Percentiles rank a stretch among this genome's conserved stretches.
These are phyloP conservation scores for Neopestalotiopsis rosae DNA, from an alignment of 2,329 filamentous ascomycete genomes.

Conservation along the genomic window DNA sequence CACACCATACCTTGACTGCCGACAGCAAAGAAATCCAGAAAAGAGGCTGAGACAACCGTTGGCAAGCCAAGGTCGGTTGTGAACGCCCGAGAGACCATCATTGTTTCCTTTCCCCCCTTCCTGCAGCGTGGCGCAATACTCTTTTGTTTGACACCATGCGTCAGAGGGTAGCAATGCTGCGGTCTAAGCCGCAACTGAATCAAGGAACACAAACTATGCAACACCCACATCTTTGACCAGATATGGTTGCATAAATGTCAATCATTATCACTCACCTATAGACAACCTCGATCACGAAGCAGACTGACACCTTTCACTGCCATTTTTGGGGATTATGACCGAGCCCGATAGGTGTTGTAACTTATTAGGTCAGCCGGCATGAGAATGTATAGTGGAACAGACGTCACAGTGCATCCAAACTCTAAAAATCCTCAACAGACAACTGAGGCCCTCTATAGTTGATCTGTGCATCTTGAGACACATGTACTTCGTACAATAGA, in stretches of 20 bases:
- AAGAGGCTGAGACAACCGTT: background rate
- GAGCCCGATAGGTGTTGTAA: background rate
- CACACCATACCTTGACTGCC: no score
- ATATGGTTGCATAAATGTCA: background rate
- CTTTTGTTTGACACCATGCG: conserved; percentile 2
- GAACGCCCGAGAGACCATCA: background rate
- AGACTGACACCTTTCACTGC: no score
- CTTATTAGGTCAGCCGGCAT: background rate
- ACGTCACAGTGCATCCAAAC: background rate
- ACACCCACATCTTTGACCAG: background rate
- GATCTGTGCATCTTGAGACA: background rate
- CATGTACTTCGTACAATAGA: background rate
- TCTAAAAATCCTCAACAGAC: background rate
- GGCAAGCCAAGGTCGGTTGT: background rate
- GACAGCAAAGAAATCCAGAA: background rate
- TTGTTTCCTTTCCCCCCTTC: background rate
- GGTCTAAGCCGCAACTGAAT: conserved; percentile 14
- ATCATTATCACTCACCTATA: background rate
- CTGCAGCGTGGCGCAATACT: conserved; percentile 12
- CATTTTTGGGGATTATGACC: background rate
- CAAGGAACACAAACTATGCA: conserved; percentile 3
- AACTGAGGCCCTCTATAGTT: background rate
- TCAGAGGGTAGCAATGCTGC: conserved; percentile 11
- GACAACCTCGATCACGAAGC: no score
- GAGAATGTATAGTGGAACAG: background rate